Percentiles rank a stretch among this genome's conserved stretches.
These are phyloP conservation scores for Vaccinium darrowii DNA, from an alignment of 148 eudicot genomes.

Conservation along the genomic window DNA sequence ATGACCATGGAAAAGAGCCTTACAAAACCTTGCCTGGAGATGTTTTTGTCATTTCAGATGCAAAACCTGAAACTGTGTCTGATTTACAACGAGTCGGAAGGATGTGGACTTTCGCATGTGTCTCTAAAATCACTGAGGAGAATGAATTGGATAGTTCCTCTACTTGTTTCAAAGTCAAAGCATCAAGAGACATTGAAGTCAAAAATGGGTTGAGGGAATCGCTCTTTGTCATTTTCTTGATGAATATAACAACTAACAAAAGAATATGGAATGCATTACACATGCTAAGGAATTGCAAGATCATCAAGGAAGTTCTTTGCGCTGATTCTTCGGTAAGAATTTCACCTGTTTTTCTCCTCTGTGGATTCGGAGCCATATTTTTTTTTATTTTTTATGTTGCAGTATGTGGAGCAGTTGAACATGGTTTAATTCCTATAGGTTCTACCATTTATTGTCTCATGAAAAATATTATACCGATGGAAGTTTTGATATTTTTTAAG, in stretches of 20 bases:
- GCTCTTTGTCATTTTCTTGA: slow-evolving; percentile 49
- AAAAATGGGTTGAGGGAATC: slow-evolving; percentile 27
- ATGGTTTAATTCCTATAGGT: neutral
- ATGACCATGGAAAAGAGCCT: slow-evolving; percentile 52
- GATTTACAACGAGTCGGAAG: slow-evolving; percentile 42
- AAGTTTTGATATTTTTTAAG: neutral
- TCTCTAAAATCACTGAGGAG: slow-evolving; percentile 28
- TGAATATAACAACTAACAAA: slow-evolving; percentile 43
- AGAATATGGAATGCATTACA: slow-evolving; percentile 61
- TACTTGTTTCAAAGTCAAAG: slow-evolving; percentile 34
- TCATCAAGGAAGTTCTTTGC: slow-evolving; percentile 39
- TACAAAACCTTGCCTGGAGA: slow-evolving; percentile 70
- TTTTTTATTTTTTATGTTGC: neutral
- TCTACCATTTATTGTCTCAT: neutral
- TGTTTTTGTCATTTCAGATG: slow-evolving; percentile 44
- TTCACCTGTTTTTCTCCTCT: neutral
- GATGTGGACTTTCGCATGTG: slow-evolving; percentile 50
- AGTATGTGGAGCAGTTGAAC: neutral
- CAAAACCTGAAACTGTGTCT: slow-evolving; percentile 39
- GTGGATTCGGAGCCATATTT: neutral
- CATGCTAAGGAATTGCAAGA: slow-evolving; percentile 31
- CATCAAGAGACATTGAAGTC: slow-evolving; percentile 27
- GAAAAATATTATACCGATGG: neutral
- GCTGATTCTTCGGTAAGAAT: slow-evolving; percentile 31
- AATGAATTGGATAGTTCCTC: slow-evolving; percentile 27